These are phyloP conservation scores for Leccinum obscurum DNA, from an alignment of 768 basidiomycete genomes.

Conservation along the genomic window DNA sequence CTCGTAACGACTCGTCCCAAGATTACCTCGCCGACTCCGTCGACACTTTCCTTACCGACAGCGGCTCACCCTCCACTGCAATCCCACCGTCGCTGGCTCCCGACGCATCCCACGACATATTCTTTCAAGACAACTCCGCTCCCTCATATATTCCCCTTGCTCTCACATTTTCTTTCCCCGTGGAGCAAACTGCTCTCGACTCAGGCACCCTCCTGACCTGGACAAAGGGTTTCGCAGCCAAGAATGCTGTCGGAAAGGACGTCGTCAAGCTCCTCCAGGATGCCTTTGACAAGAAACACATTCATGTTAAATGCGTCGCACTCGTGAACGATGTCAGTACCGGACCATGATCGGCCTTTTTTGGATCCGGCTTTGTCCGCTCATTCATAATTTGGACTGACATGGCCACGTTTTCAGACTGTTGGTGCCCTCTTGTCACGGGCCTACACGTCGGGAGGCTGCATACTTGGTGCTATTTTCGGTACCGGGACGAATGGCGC, in stretches of 20 bases:
- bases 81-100: slow-evolving; percentile 30
- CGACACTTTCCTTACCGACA: slow-evolving; percentile 83
- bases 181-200: slow-evolving; percentile 92
- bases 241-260: slow-evolving; percentile 86
- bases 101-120: slow-evolving; percentile 13
- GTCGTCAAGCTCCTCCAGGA: slow-evolving; percentile 89
- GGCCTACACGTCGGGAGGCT: slow-evolving; percentile 91
- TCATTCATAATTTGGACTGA: slow-evolving; percentile 7
- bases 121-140: slow-evolving; percentile 28
- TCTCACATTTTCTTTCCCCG: slow-evolving; percentile 96
- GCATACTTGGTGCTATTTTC: slow-evolving; percentile 88
- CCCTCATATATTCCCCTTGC: slow-evolving; percentile 67
- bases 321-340: slow-evolving; percentile 90
- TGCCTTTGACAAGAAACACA: slow-evolving; percentile 87
- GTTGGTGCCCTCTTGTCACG: slow-evolving; percentile 93
- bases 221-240: slow-evolving; percentile 96
- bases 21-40: slow-evolving; percentile 98
- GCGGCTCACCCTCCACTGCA: slow-evolving; percentile 28
- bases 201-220: slow-evolving; percentile 89
- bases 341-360: slow-evolving; percentile 24
- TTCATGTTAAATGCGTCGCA: slow-evolving; percentile 89
- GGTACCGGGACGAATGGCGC: slow-evolving; percentile 99
- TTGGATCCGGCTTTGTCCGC: not conserved
- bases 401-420: slow-evolving; percentile 52
- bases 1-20: slow-evolving; percentile 34